Evolutionary conservation across 2,329 filamentous ascomycete genomes (phyloP).

Genomic region (Arthrocladium fulminans): DNA sequence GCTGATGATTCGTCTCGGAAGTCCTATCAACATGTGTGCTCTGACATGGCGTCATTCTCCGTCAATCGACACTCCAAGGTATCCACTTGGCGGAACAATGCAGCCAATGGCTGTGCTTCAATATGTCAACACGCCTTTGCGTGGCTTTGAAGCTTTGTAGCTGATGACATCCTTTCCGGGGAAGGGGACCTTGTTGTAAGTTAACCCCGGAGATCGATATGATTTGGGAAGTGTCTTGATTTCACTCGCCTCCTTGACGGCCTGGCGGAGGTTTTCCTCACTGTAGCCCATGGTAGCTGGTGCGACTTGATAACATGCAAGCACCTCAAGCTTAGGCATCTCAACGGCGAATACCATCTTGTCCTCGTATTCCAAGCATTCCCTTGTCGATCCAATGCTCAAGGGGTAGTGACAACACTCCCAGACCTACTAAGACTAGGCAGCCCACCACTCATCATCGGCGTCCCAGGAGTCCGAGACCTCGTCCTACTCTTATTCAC

Average conservation of each 20-base stretch:
- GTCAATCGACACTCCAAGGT: not conserved
- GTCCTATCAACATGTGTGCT: constrained; percentile 1
- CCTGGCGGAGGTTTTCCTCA: no score
- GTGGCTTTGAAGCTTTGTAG: no score
- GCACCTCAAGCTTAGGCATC: no score
- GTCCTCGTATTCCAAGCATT: not conserved
- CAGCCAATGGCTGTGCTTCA: not conserved
- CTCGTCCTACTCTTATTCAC: constrained; percentile 20
- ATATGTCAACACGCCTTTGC: constrained; percentile 8
- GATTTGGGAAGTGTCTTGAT: no score
- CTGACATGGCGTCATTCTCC: not conserved
- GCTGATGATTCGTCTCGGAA: not conserved
- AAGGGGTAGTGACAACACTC: constrained; percentile 1
- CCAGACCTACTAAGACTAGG: not conserved
- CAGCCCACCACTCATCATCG: constrained; percentile 18
- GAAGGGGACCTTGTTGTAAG: no score
- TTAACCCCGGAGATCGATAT: no score
- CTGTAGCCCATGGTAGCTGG: no score
- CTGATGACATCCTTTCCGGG: no score
- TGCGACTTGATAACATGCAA: no score
- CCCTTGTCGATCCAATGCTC: no score
- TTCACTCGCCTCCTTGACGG: no score
- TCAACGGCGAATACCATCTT: no score
- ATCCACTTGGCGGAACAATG: not conserved
- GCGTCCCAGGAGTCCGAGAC: constrained; percentile 7